phyloP scores from a whole-genome alignment of 2,329 filamentous ascomycete species.

The Fonsecaea multimorphosa region DNA sequence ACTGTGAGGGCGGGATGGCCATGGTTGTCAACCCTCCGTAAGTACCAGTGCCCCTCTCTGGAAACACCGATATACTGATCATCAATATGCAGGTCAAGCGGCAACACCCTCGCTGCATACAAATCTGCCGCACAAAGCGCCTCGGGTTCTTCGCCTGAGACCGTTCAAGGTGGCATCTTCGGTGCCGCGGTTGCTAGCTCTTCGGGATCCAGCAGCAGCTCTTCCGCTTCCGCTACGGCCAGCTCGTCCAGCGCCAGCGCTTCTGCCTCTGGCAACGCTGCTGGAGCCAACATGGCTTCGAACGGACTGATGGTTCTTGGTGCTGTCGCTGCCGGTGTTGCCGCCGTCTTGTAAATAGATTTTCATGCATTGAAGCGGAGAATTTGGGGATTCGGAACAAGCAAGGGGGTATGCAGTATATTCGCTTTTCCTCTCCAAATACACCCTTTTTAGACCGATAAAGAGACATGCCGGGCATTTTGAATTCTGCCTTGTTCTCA shows the following conservation, averaged over 20 bases:
- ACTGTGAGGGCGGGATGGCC: slow-evolving; percentile 60
- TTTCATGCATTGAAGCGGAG: neutral
- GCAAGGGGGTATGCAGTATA: neutral
- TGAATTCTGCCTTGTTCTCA: neutral
- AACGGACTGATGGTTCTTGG: slow-evolving; percentile 30
- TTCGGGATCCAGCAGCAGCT: slow-evolving; percentile 11
- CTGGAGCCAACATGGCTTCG: slow-evolving; percentile 18
- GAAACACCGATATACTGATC: neutral
- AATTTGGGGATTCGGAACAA: neutral
- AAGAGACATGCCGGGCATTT: neutral
- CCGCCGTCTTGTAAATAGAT: slow-evolving; percentile 28
- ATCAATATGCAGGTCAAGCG: slow-evolving; percentile 12
- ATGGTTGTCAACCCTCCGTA: slow-evolving; percentile 58
- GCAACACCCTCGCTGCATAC: slow-evolving; percentile 36
- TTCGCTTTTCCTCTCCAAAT: neutral
- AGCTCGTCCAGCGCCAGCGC: slow-evolving; percentile 17
- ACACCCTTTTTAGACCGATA: neutral
- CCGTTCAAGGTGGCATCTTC: slow-evolving; percentile 33
- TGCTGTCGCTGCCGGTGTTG: slow-evolving; percentile 29
- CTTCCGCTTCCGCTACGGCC: slow-evolving; percentile 6
- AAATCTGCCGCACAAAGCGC: slow-evolving; percentile 32
- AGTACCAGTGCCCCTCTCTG: slow-evolving; percentile 14
- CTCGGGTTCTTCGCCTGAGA: slow-evolving; percentile 25
- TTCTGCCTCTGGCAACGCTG: slow-evolving; percentile 23
- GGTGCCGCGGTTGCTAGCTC: slow-evolving; percentile 20